These are phyloP conservation scores for Oemleria cerasiformis DNA, from an alignment of 306 rosid genomes.

Conservation along the genomic window DNA sequence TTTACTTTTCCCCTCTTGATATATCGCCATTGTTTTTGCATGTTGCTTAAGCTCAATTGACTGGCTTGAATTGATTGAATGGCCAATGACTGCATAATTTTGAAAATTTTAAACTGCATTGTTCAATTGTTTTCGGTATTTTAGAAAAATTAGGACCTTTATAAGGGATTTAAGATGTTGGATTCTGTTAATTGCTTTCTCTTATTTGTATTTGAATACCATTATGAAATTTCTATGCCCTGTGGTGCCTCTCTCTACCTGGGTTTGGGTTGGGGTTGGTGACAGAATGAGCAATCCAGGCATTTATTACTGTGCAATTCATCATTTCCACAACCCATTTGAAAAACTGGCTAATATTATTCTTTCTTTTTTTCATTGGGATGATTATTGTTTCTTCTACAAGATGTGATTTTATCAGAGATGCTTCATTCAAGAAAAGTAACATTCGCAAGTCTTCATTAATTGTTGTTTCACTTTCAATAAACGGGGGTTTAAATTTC, in stretches of 20 bases:
- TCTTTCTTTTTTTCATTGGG: background rate
- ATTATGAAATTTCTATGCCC: background rate
- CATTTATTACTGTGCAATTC: background rate
- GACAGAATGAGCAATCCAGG: background rate
- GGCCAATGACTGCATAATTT: background rate
- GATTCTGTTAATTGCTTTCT: background rate
- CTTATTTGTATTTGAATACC: background rate
- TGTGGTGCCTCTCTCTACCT: background rate
- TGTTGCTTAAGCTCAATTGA: background rate
- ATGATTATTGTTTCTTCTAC: background rate
- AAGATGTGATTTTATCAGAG: background rate
- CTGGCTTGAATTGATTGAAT: slow-evolving; percentile 7
- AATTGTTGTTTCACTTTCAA: background rate
- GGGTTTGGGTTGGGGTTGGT: slow-evolving; percentile 6
- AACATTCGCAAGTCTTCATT: background rate
- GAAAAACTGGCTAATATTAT: background rate
- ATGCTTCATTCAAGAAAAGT: slow-evolving; percentile 4
- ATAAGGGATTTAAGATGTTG: background rate
- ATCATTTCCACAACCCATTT: background rate
- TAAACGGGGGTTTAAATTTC: background rate
- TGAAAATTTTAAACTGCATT: background rate
- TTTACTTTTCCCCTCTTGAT: background rate
- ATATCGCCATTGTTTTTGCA: background rate
- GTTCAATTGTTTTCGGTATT: background rate
- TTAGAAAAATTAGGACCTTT: background rate